A percentile compares a stretch with the other conserved stretches of the same genome.
Evolutionary conservation across 768 basidiomycete species (phyloP).

Genomic region (Lactarius indigo): DNA sequence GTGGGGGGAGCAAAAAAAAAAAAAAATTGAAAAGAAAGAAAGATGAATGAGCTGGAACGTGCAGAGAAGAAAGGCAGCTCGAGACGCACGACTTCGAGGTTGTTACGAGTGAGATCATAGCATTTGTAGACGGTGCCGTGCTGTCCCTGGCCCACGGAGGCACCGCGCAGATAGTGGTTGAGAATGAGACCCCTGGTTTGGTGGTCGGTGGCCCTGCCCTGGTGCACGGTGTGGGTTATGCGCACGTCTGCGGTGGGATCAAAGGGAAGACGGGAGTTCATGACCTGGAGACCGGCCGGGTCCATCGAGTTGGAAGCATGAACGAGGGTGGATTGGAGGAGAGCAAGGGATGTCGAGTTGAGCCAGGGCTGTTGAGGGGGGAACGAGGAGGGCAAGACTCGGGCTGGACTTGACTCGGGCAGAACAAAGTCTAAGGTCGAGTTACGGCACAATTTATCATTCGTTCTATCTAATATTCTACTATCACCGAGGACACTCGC

Average conservation of each 20-base stretch:
- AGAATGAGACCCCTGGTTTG: conserved; percentile 46
- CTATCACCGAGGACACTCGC: conserved; percentile 37
- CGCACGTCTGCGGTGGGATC: conserved; percentile 24
- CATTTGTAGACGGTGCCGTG: conserved; percentile 89
- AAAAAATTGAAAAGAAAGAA: not conserved
- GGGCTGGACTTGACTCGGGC: too few relatives aligned
- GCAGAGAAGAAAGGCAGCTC: not conserved
- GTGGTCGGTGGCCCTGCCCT: conserved; percentile 35
- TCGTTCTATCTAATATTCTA: not conserved
- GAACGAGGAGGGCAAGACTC: not conserved
- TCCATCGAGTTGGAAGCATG: conserved; percentile 23
- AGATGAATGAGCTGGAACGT: conserved; percentile 8
- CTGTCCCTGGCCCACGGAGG: conserved; percentile 79
- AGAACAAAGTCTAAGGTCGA: not conserved
- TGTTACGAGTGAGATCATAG: conserved; percentile 42
- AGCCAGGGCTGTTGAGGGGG: not conserved
- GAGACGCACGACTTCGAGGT: conserved; percentile 40
- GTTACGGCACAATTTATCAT: conserved; percentile 11
- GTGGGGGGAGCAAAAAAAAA: not conserved
- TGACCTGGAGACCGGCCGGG: conserved; percentile 23
- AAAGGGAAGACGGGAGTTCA: conserved; percentile 18
- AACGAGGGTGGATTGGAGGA: conserved; percentile 2
- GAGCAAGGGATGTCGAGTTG: not conserved
- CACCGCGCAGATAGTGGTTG: conserved; percentile 82
- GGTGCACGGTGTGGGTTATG: conserved; percentile 28